Percentiles rank a stretch among this genome's conserved stretches.
Conservation (phyloP, 2,329 filamentous ascomycete genomes). For the Didymella pomorum region DNA sequence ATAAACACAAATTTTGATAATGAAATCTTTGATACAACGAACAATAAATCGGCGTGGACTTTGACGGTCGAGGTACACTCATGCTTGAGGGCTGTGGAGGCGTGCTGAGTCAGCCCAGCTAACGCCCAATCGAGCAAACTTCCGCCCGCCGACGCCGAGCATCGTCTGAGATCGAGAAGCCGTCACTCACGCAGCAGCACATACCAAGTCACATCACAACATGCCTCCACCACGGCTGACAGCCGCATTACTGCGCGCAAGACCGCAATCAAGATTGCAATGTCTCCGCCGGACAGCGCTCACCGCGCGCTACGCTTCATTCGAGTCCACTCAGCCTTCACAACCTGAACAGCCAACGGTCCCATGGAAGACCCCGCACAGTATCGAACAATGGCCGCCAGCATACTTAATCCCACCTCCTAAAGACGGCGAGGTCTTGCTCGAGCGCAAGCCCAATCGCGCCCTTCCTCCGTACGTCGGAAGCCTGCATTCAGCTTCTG, state of each 20-base stretch:
- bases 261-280: conserved; percentile 31
- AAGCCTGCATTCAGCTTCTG: neutral
- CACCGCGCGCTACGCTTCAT: conserved; percentile 35
- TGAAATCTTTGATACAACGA: neutral
- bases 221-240: conserved; percentile 43
- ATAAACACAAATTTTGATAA: conserved; percentile 11
- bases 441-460: conserved; percentile 46
- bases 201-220: conserved; percentile 14
- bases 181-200: conserved; percentile 14
- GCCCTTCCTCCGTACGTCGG: conserved; percentile 44
- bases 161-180: conserved; percentile 32
- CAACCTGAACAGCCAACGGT: conserved; percentile 38
- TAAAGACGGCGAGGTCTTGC: conserved; percentile 46
- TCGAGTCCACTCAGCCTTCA: conserved; percentile 24
- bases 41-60: neutral
- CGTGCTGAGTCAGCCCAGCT: neutral
- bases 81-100: no score
- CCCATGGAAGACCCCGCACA: conserved; percentile 51
- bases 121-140: conserved; percentile 9
- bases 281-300: conserved; percentile 33
- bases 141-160: conserved; percentile 23
- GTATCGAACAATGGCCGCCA: conserved; percentile 46
- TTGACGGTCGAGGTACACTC: neutral
- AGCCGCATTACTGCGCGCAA: conserved; percentile 34
- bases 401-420: conserved; percentile 48